A percentile compares a stretch with the other conserved stretches of the same genome.
phyloP scores from a whole-genome alignment of 2,329 filamentous ascomycete species.

The Monilinia vaccinii-corymbosi region DNA sequence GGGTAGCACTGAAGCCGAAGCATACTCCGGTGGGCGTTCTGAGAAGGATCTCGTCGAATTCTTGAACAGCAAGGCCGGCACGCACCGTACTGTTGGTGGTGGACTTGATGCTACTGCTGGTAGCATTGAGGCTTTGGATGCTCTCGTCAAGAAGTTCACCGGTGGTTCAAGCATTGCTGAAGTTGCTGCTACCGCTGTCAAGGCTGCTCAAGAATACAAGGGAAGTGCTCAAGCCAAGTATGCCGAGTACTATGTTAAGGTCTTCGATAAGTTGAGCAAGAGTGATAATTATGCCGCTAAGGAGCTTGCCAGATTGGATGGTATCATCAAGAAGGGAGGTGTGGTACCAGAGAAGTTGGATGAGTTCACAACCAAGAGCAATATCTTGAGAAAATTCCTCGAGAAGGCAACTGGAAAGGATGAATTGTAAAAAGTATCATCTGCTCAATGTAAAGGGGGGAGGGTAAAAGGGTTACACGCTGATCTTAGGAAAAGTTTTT shows the following conservation, averaged over 20 bases:
- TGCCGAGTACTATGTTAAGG: conserved; percentile 87
- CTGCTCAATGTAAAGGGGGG: not conserved
- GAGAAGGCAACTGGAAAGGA: conserved; percentile 55
- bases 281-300: conserved; percentile 75
- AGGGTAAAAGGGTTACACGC: not conserved
- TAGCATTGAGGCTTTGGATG: conserved; percentile 70
- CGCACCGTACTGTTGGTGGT: conserved; percentile 74
- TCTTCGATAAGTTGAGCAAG: conserved; percentile 73
- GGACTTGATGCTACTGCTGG: conserved; percentile 71
- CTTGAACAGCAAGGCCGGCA: conserved; percentile 83
- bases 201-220: conserved; percentile 57
- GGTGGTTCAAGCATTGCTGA: conserved; percentile 49
- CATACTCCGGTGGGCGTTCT: conserved; percentile 66
- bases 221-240: conserved; percentile 61
- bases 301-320: conserved; percentile 72
- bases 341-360: conserved; percentile 80
- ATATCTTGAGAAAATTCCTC: conserved; percentile 75
- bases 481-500: conserved; percentile 1
- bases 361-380: conserved; percentile 76
- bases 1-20: conserved; percentile 61
- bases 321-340: conserved; percentile 77
- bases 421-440: conserved; percentile 30
- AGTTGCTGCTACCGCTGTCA: conserved; percentile 62
- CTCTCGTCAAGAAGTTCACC: conserved; percentile 64
- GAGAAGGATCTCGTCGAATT: conserved; percentile 71